Conservation (phyloP, 805 yeast species). For the Candida multigemmis region DNA sequence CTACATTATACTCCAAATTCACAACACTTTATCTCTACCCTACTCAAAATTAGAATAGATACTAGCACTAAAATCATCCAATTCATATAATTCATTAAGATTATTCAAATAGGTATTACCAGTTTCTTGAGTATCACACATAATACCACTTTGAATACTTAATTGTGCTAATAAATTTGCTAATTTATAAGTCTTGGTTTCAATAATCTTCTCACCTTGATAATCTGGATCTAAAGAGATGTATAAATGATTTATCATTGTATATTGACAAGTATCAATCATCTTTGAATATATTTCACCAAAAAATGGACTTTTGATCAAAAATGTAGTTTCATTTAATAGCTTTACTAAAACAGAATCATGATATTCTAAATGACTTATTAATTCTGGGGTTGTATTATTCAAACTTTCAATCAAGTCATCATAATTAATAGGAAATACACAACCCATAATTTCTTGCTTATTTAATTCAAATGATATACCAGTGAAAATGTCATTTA, state of each 20-base stretch:
- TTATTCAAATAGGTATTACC: conserved; percentile 31
- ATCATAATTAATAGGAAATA: conserved; percentile 30
- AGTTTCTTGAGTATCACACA: conserved; percentile 30
- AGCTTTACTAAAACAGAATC: conserved; percentile 30
- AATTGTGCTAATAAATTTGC: conserved; percentile 66
- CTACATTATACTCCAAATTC: no score
- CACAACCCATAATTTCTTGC: conserved; percentile 9
- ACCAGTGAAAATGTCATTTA: conserved; percentile 25
- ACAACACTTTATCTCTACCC: no score
- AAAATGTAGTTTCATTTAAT: conserved; percentile 36
- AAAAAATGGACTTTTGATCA: conserved; percentile 26
- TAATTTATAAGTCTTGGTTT: conserved; percentile 30
- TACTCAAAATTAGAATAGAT: conserved; percentile 73
- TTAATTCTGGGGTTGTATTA: conserved; percentile 35
- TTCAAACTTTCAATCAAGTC: conserved; percentile 38
- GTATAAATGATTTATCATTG: conserved; percentile 23
- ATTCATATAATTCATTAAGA: conserved; percentile 39
- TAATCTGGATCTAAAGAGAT: conserved; percentile 13
- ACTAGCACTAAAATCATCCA: conserved; percentile 84
- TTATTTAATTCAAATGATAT: conserved; percentile 13
- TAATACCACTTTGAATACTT: conserved; percentile 52
- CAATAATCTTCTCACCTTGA: conserved; percentile 8
- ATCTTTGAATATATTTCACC: conserved; percentile 20
- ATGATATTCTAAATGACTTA: conserved; percentile 24
- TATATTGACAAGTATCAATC: conserved; percentile 23